A percentile compares a stretch with the other conserved stretches of the same genome.
phyloP scores from a whole-genome alignment of 2,329 filamentous ascomycete species.

The Talaromyces sp. region DNA sequence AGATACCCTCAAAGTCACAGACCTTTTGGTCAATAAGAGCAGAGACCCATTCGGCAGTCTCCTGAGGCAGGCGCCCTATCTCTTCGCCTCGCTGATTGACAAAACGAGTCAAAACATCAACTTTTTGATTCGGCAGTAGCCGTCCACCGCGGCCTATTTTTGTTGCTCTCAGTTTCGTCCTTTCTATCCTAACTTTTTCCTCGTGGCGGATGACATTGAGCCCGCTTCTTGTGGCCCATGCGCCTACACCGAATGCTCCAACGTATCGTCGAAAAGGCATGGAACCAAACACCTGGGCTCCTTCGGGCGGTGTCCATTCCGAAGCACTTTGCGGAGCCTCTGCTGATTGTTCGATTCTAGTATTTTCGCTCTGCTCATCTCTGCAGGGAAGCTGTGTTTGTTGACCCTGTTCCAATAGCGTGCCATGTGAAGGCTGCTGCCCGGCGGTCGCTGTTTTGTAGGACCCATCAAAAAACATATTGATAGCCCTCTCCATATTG shows the following conservation, averaged over 20 bases:
- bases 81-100: slow-evolving; percentile 74
- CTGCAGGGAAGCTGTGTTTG: background rate
- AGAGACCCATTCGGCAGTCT: slow-evolving; percentile 86
- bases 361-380: background rate
- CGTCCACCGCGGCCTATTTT: slow-evolving; percentile 44
- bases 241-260: slow-evolving; percentile 85
- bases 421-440: background rate
- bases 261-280: slow-evolving; percentile 65
- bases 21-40: slow-evolving; percentile 85
- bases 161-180: slow-evolving; percentile 65
- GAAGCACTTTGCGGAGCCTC: background rate
- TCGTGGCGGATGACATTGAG: slow-evolving; percentile 69
- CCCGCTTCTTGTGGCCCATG: slow-evolving; percentile 87
- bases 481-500: slow-evolving; percentile 57
- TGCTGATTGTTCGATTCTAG: background rate
- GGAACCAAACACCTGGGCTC: slow-evolving; percentile 14
- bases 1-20: slow-evolving; percentile 79
- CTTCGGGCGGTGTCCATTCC: slow-evolving; percentile 7
- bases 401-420: background rate
- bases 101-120: slow-evolving; percentile 88
- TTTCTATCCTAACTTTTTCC: slow-evolving; percentile 79
- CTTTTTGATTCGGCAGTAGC: slow-evolving; percentile 52
- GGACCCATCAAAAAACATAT: slow-evolving; percentile 61
- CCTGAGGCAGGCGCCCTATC: slow-evolving; percentile 79
- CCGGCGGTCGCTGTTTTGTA: slow-evolving; percentile 41